Conservation (phyloP, 768 basidiomycete genomes). For the Naganishia vishniacii region DNA sequence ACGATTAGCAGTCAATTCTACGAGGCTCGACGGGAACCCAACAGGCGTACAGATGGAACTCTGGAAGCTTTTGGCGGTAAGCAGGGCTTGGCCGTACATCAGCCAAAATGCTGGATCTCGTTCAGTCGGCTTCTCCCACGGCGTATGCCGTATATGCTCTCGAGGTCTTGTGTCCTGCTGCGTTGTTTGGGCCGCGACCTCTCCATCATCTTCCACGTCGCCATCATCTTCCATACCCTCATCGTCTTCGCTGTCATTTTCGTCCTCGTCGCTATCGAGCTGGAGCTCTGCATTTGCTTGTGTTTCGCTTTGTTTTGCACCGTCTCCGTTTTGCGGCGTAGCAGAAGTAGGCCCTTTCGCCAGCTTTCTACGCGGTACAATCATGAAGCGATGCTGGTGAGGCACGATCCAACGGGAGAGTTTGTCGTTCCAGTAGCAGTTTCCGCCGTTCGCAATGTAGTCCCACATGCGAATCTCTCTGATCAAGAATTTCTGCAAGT, state of each 20-base stretch:
- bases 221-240: constrained; percentile 39
- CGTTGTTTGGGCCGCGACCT: constrained; percentile 26
- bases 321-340: neutral
- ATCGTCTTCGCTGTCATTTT: constrained; percentile 46
- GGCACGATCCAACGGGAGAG: constrained; percentile 21
- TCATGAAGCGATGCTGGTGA: constrained; percentile 58
- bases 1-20: neutral
- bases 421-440: constrained; percentile 59
- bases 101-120: constrained; percentile 65
- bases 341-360: neutral
- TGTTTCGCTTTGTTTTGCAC: constrained; percentile 13
- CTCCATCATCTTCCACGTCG: constrained; percentile 29
- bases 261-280: constrained; percentile 35
- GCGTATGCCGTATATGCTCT: neutral
- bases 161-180: neutral
- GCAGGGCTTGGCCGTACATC: constrained; percentile 75
- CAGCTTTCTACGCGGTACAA: constrained; percentile 30
- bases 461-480: constrained; percentile 71
- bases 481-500: constrained; percentile 75
- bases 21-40: neutral
- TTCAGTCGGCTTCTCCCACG: constrained; percentile 53
- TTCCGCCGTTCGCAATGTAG: constrained; percentile 60
- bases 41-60: constrained; percentile 72
- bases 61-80: constrained; percentile 81
- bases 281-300: neutral